Conservation (phyloP, 1,284 basidiomycete species). For the Serendipita sp. region DNA sequence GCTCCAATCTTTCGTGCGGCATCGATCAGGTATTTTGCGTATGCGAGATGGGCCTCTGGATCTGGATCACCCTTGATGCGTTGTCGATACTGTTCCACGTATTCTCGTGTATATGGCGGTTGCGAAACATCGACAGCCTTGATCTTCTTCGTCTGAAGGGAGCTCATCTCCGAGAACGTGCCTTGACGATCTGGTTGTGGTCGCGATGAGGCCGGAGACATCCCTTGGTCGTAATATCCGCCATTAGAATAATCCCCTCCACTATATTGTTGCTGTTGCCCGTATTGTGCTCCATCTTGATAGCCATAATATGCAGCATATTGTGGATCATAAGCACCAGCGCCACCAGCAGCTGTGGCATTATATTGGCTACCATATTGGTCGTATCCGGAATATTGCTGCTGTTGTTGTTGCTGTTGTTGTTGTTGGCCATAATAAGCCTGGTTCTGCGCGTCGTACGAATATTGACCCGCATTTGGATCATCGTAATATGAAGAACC, state of each 20-base stretch:
- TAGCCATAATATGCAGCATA: slow-evolving; percentile 33
- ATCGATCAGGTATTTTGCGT: slow-evolving; percentile 96
- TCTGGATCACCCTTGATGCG: slow-evolving; percentile 97
- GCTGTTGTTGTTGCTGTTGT: slow-evolving; percentile 12
- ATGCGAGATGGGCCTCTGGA: slow-evolving; percentile 95
- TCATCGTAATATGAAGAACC: slow-evolving; percentile 18
- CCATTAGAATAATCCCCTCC: slow-evolving; percentile 9
- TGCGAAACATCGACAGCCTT: slow-evolving; percentile 77
- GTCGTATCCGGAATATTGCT: slow-evolving; percentile 7
- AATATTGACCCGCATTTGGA: slow-evolving; percentile 20
- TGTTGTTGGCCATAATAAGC: background rate
- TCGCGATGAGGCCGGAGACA: slow-evolving; percentile 5
- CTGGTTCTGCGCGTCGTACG: slow-evolving; percentile 9
- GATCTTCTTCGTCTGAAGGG: slow-evolving; percentile 45
- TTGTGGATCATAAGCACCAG: slow-evolving; percentile 32
- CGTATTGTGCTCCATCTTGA: background rate
- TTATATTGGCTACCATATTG: slow-evolving; percentile 4
- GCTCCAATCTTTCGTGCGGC: slow-evolving; percentile 87
- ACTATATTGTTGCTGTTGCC: slow-evolving; percentile 7
- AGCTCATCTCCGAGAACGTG: slow-evolving; percentile 43
- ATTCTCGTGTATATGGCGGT: slow-evolving; percentile 88
- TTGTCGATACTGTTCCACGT: slow-evolving; percentile 92
- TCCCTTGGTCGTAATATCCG: slow-evolving; percentile 10
- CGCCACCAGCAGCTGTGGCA: slow-evolving; percentile 7
- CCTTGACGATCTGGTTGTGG: background rate